Evolutionary conservation across 1,284 basidiomycete genomes (phyloP), one percentile per base, ranked within the genome.

Genomic region (Naganishia sp.): DNA sequence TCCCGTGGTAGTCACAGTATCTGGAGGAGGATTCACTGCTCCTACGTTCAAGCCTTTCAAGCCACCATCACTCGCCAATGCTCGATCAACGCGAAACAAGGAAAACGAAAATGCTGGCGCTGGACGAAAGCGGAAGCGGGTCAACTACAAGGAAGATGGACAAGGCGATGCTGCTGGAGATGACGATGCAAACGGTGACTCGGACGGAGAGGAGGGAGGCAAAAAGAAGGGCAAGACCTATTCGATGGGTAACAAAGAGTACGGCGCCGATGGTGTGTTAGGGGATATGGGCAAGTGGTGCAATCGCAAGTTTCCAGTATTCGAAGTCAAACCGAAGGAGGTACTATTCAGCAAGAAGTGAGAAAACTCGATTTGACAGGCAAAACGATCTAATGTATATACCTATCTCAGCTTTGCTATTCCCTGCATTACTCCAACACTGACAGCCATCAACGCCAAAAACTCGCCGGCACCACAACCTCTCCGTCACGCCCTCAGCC

Each of bases 401-500:
- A 43, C 16, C 25, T 15, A 15, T 44, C 21, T 31, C n/a, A 59
- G 55, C 55, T 53, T 53, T 11, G 49, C 63, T 6, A 48, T 45
- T 23, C 66, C 44, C 16, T 46, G 36, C 23, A 46, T 67, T 48
- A 49, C 44, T 16, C 42, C 44, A 6, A 48, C 44, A 23, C 87
- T 99, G 70, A 96, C 95, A 0, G 84, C 86, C 10, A 97, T 99
- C 86, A 86, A 82, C 56, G 89, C 86, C 77, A 88, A 88, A 74
- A 86, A 88, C 53, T 52, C 59, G 23, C 59, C 59, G 90, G 94
- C 16, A 1, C 72, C 75, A 0, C 86, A 89, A 65, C 72, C 86
- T 9, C 82, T 98, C 11, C 80, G 85, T 7, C 84, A 87, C 16
- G 74, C 85, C 2, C 81, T 87, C 11, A 87, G 90, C 0, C 87